These are phyloP conservation scores for Xerocomus brunneocitrinus DNA, from an alignment of 768 basidiomycete genomes.

Conservation along the genomic window DNA sequence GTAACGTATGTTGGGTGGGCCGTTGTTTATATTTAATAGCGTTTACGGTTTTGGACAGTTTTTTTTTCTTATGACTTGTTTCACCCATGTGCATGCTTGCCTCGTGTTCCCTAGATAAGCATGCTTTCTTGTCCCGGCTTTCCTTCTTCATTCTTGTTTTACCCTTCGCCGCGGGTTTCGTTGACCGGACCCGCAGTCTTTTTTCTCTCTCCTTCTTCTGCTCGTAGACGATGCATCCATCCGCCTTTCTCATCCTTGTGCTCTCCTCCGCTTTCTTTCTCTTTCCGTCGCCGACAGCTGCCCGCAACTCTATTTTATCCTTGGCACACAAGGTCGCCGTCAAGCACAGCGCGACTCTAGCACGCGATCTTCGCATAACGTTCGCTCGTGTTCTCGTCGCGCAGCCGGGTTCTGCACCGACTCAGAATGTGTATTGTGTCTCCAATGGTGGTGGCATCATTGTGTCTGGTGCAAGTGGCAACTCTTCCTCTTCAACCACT, in stretches of 20 bases:
- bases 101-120: constrained; percentile 1
- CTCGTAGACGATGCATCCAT: constrained; percentile 22
- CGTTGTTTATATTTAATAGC: constrained; percentile 14
- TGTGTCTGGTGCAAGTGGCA: constrained; percentile 15
- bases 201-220: neutral
- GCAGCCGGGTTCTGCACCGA: constrained; percentile 30
- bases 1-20: neutral
- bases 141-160: neutral
- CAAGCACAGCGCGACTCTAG: constrained; percentile 56
- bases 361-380: constrained; percentile 64
- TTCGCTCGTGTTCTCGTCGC: constrained; percentile 51
- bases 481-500: constrained; percentile 22
- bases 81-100: neutral
- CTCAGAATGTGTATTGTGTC: constrained; percentile 36
- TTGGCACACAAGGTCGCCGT: constrained; percentile 52
- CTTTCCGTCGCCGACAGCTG: constrained; percentile 20
- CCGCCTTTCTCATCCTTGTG: constrained; percentile 27
- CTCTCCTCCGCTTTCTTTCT: constrained; percentile 27
- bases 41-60: neutral
- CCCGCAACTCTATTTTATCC: constrained; percentile 32
- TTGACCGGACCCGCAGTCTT: constrained; percentile 17
- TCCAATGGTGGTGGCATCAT: constrained; percentile 17
- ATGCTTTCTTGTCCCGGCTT: neutral
- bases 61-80: neutral
- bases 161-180: constrained; percentile 8